Evolutionary conservation across 441 rosid genomes (phyloP).

Genomic region (Gossypium schwendimanii): DNA sequence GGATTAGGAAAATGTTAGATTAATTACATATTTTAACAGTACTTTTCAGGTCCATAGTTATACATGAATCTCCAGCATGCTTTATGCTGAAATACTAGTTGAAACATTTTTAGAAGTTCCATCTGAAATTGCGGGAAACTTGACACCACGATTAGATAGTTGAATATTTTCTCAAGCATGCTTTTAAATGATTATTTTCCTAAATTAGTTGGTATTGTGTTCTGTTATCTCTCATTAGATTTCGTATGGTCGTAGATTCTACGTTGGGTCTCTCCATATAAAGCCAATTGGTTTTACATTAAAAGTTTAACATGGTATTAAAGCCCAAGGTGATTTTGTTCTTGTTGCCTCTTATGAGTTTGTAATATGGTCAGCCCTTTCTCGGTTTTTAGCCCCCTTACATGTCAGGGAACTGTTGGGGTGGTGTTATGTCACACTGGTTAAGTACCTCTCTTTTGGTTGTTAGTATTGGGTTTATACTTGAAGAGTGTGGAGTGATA

Average conservation of each 20-base stretch:
- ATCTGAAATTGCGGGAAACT: background rate
- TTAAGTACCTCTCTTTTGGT: too few relatives aligned
- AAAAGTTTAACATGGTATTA: background rate
- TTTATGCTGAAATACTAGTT: background rate
- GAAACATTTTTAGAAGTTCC: background rate
- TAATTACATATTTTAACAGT: background rate
- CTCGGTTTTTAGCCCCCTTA: too few relatives aligned
- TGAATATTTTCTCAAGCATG: background rate
- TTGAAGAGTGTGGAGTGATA: too few relatives aligned
- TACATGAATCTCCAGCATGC: slow-evolving; percentile 5
- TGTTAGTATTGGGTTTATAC: too few relatives aligned
- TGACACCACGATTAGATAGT: background rate
- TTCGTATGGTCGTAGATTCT: background rate
- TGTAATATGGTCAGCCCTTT: background rate
- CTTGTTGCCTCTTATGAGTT: background rate
- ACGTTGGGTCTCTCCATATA: background rate
- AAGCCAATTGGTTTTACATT: background rate
- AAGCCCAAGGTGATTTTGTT: background rate
- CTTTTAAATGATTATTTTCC: background rate
- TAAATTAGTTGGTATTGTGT: background rate
- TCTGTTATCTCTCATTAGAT: background rate
- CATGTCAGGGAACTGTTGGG: too few relatives aligned
- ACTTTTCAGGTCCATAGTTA: background rate
- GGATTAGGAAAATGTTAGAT: background rate
- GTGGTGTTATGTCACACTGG: too few relatives aligned